These are phyloP conservation scores for Suillus ampliporus DNA, from an alignment of 768 basidiomycete species.

Conservation along the genomic window DNA sequence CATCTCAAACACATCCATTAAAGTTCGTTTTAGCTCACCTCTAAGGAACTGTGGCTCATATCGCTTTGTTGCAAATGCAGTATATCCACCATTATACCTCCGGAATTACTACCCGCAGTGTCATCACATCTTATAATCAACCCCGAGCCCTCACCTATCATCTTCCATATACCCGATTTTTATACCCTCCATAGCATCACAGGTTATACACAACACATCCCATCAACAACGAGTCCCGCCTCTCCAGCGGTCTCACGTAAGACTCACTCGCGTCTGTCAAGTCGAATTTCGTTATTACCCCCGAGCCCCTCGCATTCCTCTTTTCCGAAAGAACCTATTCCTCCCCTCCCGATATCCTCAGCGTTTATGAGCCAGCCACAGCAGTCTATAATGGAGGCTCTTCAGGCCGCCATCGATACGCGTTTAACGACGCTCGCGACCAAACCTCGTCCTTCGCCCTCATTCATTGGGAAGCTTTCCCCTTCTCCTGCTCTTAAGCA, in stretches of 20 bases:
- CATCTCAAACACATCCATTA: conserved; percentile 82
- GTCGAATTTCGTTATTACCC: conserved; percentile 32
- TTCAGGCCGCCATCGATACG: conserved; percentile 29
- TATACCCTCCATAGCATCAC: conserved; percentile 38
- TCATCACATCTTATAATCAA: conserved; percentile 39
- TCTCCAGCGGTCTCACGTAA: conserved; percentile 24
- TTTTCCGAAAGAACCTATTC: conserved; percentile 24
- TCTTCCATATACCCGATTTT: conserved; percentile 42
- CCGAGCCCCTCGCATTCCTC: conserved; percentile 25
- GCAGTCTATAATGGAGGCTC: conserved; percentile 26
- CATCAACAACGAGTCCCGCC: conserved; percentile 43
- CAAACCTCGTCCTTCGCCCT: background rate
- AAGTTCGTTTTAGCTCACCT: conserved; percentile 55
- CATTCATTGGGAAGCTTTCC: background rate
- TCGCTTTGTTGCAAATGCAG: conserved; percentile 31
- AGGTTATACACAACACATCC: conserved; percentile 50
- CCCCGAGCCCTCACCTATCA: conserved; percentile 28
- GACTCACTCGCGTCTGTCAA: conserved; percentile 48
- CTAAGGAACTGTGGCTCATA: background rate
- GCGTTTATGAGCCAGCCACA: conserved; percentile 6
- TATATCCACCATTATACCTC: conserved; percentile 62
- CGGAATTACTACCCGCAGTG: conserved; percentile 50
- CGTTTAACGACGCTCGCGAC: conserved; percentile 17
- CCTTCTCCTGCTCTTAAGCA: background rate
- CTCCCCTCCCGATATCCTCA: conserved; percentile 16